Percentiles rank a stretch among this genome's conserved stretches.
Evolutionary conservation across 2,329 filamentous ascomycete genomes (phyloP).

Genomic region (Dothiorella sarmentorum): DNA sequence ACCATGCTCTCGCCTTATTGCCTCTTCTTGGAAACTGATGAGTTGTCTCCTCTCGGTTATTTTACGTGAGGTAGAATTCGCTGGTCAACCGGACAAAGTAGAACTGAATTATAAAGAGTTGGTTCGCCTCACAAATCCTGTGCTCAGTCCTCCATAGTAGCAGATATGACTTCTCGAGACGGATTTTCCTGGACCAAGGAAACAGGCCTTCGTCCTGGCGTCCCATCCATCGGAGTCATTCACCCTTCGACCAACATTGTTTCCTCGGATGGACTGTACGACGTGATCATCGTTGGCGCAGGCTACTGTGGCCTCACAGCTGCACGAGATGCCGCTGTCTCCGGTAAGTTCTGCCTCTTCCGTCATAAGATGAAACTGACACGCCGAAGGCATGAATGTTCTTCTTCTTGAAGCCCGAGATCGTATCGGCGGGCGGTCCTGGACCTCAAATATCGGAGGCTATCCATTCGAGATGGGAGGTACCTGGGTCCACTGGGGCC

Average conservation of each 20-base stretch:
- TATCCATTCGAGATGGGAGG: conserved; percentile 41
- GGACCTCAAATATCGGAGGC: conserved; percentile 37
- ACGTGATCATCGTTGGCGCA: conserved; percentile 27
- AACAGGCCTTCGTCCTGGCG: conserved; percentile 22
- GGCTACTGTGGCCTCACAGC: conserved; percentile 29
- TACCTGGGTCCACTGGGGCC: conserved; percentile 40
- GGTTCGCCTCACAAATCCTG: neutral
- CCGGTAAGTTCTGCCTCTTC: conserved; percentile 29
- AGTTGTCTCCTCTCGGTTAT: too few species aligned
- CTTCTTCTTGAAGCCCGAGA: conserved; percentile 37
- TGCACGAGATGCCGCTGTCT: conserved; percentile 24
- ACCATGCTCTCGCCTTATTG: neutral
- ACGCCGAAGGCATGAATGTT: neutral
- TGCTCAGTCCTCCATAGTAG: too few species aligned
- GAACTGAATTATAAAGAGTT: neutral
- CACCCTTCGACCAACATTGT: conserved; percentile 22
- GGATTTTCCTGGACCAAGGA: conserved; percentile 25
- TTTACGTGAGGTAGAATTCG: too few species aligned
- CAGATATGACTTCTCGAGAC: conserved; percentile 24
- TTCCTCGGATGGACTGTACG: conserved; percentile 20
- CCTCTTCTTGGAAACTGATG: neutral
- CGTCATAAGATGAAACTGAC: neutral
- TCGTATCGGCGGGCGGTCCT: conserved; percentile 43
- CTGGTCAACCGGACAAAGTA: too few species aligned
- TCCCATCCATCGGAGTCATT: conserved; percentile 25